Conservation (phyloP, 192 early-diverging fungal genomes). For the Umbelopsis ramanniana region DNA sequence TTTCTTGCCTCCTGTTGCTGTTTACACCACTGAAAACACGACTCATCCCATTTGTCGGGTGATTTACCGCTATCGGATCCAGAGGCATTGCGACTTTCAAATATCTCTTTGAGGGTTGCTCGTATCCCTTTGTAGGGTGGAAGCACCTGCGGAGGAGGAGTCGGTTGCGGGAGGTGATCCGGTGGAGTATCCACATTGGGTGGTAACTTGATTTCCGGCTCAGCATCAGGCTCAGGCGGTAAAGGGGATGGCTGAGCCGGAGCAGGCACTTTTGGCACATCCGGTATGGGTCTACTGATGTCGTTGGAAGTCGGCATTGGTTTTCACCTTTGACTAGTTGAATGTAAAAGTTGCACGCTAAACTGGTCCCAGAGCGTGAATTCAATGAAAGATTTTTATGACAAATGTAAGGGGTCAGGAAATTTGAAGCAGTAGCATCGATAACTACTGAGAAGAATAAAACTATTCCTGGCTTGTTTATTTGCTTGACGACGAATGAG, state of each 20-base stretch:
- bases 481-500: too few relatives aligned
- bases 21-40: conserved; percentile 32
- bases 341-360: too few relatives aligned
- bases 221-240: conserved; percentile 3
- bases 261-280: conserved; percentile 12
- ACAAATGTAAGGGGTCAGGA: too few relatives aligned
- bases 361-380: too few relatives aligned
- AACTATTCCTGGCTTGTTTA: too few relatives aligned
- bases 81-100: conserved; percentile 9
- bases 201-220: neutral
- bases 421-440: too few relatives aligned
- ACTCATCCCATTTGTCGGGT: conserved; percentile 34
- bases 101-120: conserved; percentile 2
- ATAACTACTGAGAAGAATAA: too few relatives aligned
- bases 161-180: conserved; percentile 2
- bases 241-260: conserved; percentile 11
- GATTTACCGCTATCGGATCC: neutral
- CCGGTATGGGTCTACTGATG: neutral
- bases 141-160: neutral
- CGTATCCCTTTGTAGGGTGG: conserved; percentile 18
- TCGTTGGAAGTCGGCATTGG: neutral
- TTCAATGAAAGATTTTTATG: too few relatives aligned
- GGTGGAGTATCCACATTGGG: neutral
- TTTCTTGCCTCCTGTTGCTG: conserved; percentile 17
- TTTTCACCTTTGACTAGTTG: too few relatives aligned